Percentiles rank a stretch among this genome's conserved stretches.
Evolutionary conservation across 2,329 filamentous ascomycete genomes (phyloP).

Genomic region (Coniochaeta sp.): DNA sequence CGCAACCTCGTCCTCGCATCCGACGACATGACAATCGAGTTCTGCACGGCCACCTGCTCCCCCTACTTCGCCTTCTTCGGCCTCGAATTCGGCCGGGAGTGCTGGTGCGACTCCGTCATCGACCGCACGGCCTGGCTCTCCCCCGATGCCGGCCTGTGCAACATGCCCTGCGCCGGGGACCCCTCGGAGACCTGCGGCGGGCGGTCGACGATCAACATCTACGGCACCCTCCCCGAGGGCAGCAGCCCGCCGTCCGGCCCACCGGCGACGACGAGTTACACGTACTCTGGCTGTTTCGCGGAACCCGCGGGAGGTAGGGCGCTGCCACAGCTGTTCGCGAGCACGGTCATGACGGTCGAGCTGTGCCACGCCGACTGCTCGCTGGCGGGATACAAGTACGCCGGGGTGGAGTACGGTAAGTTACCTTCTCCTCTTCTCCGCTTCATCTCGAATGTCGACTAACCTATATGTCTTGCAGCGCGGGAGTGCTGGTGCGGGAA

Average conservation of each 20-base stretch:
- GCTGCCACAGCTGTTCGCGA: conserved; percentile 3
- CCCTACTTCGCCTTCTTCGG: background rate
- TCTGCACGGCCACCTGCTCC: background rate
- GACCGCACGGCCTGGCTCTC: background rate
- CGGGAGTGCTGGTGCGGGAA: conserved; percentile 19
- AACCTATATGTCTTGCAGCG: too few relatives aligned
- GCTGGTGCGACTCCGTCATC: background rate
- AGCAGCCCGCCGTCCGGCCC: background rate
- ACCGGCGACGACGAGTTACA: too few relatives aligned
- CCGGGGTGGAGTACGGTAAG: conserved; percentile 15
- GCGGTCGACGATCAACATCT: conserved; percentile 1
- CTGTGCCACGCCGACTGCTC: conserved; percentile 13
- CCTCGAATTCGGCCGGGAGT: background rate
- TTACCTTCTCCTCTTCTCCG: too few relatives aligned
- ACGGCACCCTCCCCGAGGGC: background rate
- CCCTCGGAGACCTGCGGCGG: background rate
- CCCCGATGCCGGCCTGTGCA: background rate
- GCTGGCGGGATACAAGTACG: conserved; percentile 10
- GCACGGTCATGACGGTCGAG: conserved; percentile 13
- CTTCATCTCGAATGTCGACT: too few relatives aligned
- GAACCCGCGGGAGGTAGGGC: background rate
- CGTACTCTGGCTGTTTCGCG: background rate
- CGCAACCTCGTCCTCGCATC: background rate
- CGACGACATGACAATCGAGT: background rate
- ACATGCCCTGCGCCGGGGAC: conserved; percentile 1